Conservation (phyloP, 139 green algal species). For the Micractinium sp. region DNA sequence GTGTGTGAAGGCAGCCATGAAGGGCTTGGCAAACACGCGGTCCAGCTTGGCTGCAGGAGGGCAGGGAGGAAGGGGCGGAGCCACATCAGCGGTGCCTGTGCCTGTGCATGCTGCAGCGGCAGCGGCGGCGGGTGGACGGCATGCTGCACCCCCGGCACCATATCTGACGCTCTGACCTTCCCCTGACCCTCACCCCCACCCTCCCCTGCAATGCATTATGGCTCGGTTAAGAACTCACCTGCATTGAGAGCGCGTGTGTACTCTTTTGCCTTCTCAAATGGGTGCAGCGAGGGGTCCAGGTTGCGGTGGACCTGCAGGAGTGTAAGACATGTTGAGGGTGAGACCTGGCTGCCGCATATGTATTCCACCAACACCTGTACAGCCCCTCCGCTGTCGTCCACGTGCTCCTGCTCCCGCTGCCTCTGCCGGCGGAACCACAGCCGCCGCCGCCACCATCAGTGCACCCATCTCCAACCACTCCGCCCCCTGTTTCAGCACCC, state of each 20-base stretch:
- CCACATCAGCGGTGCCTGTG: too few species aligned
- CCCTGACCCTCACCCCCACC: too few species aligned
- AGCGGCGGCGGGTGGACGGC: too few species aligned
- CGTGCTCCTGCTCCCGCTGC: too few species aligned
- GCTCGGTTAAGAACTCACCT: too few species aligned
- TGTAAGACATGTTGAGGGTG: too few species aligned
- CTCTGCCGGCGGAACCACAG: neutral
- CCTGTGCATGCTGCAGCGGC: too few species aligned
- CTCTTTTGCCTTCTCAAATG: constrained; percentile 93
- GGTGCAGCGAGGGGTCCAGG: constrained; percentile 89
- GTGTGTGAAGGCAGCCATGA: constrained; percentile 90
- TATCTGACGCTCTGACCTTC: too few species aligned
- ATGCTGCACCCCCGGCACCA: too few species aligned
- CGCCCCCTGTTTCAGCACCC: neutral
- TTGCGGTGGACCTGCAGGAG: constrained; percentile 88
- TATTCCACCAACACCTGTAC: too few species aligned
- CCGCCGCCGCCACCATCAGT: too few species aligned
- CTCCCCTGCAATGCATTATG: too few species aligned
- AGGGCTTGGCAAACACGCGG: constrained; percentile 97
- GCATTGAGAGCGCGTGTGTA: constrained; percentile 93
- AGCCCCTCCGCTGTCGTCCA: neutral
- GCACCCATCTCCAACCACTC: neutral
- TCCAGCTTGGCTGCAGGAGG: constrained; percentile 86
- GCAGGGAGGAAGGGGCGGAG: neutral
- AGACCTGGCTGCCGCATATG: neutral